Percentiles rank a stretch among this genome's conserved stretches.
Evolutionary conservation across 2,329 filamentous ascomycete genomes (phyloP).

Genomic region (Chaetomiaceae sp.): DNA sequence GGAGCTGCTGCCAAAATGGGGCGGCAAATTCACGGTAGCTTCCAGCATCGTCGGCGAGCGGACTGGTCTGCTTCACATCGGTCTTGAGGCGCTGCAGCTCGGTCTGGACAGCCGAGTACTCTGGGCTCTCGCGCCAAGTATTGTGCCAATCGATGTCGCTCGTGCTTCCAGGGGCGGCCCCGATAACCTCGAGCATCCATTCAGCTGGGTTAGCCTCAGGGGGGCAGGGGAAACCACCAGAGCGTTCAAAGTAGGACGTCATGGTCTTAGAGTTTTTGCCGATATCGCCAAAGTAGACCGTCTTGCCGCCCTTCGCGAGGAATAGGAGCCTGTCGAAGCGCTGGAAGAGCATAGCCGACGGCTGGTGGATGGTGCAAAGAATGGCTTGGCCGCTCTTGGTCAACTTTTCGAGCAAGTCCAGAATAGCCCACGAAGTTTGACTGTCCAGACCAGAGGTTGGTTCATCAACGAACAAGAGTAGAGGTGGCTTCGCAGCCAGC

Average conservation of each 20-base stretch:
- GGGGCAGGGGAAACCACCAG: constrained; percentile 63
- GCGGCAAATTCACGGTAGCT: constrained; percentile 75
- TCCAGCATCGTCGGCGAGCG: constrained; percentile 35
- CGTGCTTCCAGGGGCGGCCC: constrained; percentile 59
- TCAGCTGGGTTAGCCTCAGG: constrained; percentile 73
- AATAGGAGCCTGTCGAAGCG: constrained; percentile 81
- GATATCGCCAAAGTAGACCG: constrained; percentile 78
- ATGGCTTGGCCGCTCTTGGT: constrained; percentile 87
- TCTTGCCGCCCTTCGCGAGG: constrained; percentile 68
- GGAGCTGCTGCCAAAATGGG: constrained; percentile 63
- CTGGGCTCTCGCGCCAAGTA: constrained; percentile 56
- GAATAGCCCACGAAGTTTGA: constrained; percentile 90
- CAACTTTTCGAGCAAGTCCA: constrained; percentile 82
- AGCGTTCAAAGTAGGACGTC: constrained; percentile 71
- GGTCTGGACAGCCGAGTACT: constrained; percentile 51
- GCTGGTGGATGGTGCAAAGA: constrained; percentile 96
- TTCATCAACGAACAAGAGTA: constrained; percentile 90
- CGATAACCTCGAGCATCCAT: constrained; percentile 66
- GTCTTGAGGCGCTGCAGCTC: constrained; percentile 56
- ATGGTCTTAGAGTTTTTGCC: constrained; percentile 65
- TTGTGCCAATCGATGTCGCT: constrained; percentile 63
- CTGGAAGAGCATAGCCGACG: constrained; percentile 92
- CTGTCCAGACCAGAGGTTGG: constrained; percentile 91
- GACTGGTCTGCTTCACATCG: constrained; percentile 37
- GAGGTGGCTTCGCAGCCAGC: constrained; percentile 81